Base-by-base conservation (phyloP, 164 flowering plant genomes). In the Vitis riparia region DNA sequence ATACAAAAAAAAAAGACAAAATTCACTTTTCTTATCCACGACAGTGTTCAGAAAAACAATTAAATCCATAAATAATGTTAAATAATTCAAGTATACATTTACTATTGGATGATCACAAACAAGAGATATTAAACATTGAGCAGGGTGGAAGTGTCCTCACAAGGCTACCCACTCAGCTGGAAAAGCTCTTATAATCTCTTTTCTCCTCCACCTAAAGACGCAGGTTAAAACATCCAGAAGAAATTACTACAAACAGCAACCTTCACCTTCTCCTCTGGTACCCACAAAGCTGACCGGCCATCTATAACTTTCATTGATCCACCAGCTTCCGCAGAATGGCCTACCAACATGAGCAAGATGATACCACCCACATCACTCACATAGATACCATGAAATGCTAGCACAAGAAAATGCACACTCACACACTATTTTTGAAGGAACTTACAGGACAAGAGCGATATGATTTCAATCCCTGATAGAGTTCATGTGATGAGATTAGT, bases 371-470 rank as follows among this genome's bases (percentile, higher is more conserved):
- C 44, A 37, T 37, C 1, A 30, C 4, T 16, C 1, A 27, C 63
- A 53, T 13, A 32, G 19, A 52, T 23, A 48, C 14, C 9, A 6
- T 27, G 51, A 57, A 10, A 57, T 57, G 12, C 44, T 16, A 14
- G 19, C 14, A 56, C 16, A 29, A 30, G 7, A 55, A 53, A 60
- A 12, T 19, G 11, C 14, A 10, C 32, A 30, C 55, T 15, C 50
- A 44, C 12, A 70, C 27, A 23, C 49, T 44, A 51, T 44, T 50
- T 10, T 49, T 5, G 12, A 50, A 66, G 66, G 8, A 65, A 82
- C 97, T 86, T 85, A 95, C 99, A 50, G 97, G 98, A 73, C 91
- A 90, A 27, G 85, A 86, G 52, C 69, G 73, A 68, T 84, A 77
- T 29, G 82, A 76, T 74, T 88, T 87, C 75, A 93, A 67, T 15